Evolutionary conservation across 148 eudicot genomes (phyloP), one percentile per base, ranked within the genome.

Genomic region (Nepenthes gracilis): DNA sequence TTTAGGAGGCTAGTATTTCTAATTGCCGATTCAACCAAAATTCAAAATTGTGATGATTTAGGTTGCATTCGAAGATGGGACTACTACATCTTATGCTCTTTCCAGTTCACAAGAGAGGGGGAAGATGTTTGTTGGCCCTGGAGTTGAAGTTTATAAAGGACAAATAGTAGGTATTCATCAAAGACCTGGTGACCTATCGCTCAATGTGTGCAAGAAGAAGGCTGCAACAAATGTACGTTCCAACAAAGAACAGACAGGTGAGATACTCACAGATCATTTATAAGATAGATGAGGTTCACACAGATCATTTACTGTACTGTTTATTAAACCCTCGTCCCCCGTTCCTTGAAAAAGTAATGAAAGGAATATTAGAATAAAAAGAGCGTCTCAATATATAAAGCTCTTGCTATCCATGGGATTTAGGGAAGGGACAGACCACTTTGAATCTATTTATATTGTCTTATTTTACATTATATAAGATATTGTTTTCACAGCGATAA

Each of bases 1-100:
- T 40, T 8, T 40, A 40, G 32, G 35, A 54, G 49, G 56, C 2
- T 14, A 58, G 55, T 48, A 35, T 40, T 54, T 45, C 47, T 36
- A 4, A 2, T 43, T 54, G 32, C 9, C 47, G 6, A 32, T 7
- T 52, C n/a, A 35, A 8, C 2, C 9, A 35, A 3, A n/a, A 53
- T 14, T 36, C 43, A 38, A 50, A 68, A 37, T 37, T 62, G 2
- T 36, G 36, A 55, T 64, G 70, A 33, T 55, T 62, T 66, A 88
- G 98, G 88, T 92, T 78, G 98, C 98, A 59, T 92, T 82, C 79
- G 98, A 92, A 73, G 90, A 70, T 65, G 98, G 98, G 63, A 83
- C 90, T 23, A 75, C 80, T 0, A 75, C 98, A 68, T 85, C 98
- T 47, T 88, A 92, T 76, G 98, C 98, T 60, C 81, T 92, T 33